Conservation (phyloP, 2,329 filamentous ascomycete species). For the Trichoderma hamatum region DNA sequence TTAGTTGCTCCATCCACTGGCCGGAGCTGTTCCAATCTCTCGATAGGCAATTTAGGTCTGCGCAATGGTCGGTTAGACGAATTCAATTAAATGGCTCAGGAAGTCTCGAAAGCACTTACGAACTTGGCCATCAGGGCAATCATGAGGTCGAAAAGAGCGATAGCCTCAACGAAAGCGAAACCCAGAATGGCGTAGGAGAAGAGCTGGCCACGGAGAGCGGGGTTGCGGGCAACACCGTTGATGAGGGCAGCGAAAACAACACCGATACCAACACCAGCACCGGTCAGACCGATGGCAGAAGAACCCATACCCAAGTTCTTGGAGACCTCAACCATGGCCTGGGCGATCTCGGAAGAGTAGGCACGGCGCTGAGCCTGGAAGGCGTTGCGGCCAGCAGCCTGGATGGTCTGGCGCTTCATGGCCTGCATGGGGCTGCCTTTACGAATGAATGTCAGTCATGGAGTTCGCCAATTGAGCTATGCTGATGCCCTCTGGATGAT, state of each 20-base stretch:
- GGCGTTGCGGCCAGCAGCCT: slow-evolving; percentile 66
- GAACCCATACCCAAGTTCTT: slow-evolving; percentile 89
- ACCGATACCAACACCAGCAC: slow-evolving; percentile 94
- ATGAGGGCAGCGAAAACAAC: slow-evolving; percentile 90
- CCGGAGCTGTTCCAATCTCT: slow-evolving; percentile 41
- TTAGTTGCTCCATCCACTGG: slow-evolving; percentile 43
- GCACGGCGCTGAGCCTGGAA: slow-evolving; percentile 69
- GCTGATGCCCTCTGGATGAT: slow-evolving; percentile 34
- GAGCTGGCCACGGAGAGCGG: slow-evolving; percentile 89
- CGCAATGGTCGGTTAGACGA: neutral
- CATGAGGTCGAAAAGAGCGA: slow-evolving; percentile 87
- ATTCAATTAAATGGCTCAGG: neutral
- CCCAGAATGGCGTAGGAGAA: slow-evolving; percentile 95
- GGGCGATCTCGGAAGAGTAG: slow-evolving; percentile 87
- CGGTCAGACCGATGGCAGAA: slow-evolving; percentile 88
- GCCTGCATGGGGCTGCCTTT: slow-evolving; percentile 68
- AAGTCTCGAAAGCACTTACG: slow-evolving; percentile 56
- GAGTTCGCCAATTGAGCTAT: slow-evolving; percentile 40
- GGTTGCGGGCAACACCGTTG: slow-evolving; percentile 90
- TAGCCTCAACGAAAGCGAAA: slow-evolving; percentile 94
- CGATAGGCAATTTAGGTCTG: slow-evolving; percentile 45
- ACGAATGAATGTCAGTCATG: slow-evolving; percentile 39
- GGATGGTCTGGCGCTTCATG: slow-evolving; percentile 75
- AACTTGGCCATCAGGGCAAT: slow-evolving; percentile 94
- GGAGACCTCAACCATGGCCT: slow-evolving; percentile 86